A percentile compares a stretch with the other conserved stretches of the same genome.
Evolutionary conservation across 192 early-diverging fungal genomes (phyloP).

Genomic region (Coemansia umbellata): DNA sequence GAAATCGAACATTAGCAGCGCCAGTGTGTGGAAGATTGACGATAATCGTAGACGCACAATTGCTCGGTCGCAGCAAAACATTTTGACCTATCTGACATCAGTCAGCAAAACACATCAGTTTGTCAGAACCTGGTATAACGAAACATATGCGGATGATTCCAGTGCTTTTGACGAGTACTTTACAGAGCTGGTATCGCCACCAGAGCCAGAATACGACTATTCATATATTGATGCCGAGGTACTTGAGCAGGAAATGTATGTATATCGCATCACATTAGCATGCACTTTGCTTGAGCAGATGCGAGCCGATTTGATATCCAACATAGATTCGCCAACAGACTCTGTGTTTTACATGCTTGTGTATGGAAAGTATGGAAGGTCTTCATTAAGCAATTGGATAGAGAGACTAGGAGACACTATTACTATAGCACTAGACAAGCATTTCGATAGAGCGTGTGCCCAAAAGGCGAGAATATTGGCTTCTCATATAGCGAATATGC

Average conservation of each 20-base stretch:
- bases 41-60: conserved; percentile 20
- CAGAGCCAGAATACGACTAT: neutral
- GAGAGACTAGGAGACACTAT: neutral
- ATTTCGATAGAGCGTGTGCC: neutral
- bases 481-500: neutral
- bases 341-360: conserved; percentile 26
- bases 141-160: conserved; percentile 1
- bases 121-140: conserved; percentile 36
- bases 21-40: conserved; percentile 35
- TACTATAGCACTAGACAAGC: neutral
- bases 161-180: conserved; percentile 18
- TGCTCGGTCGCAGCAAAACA: conserved; percentile 25
- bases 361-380: neutral
- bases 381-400: neutral
- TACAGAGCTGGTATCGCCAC: conserved; percentile 16
- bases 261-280: conserved; percentile 21
- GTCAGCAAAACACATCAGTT: conserved; percentile 14
- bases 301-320: conserved; percentile 24
- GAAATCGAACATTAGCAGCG: conserved; percentile 6
- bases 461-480: neutral
- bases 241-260: conserved; percentile 35
- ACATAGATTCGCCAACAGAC: neutral
- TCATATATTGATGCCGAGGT: neutral
- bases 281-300: conserved; percentile 39
- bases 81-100: conserved; percentile 19